Evolutionary conservation across 176 grass and related monocot genomes (phyloP), one percentile per base, ranked within the genome.

Genomic region (Carex parvula): DNA sequence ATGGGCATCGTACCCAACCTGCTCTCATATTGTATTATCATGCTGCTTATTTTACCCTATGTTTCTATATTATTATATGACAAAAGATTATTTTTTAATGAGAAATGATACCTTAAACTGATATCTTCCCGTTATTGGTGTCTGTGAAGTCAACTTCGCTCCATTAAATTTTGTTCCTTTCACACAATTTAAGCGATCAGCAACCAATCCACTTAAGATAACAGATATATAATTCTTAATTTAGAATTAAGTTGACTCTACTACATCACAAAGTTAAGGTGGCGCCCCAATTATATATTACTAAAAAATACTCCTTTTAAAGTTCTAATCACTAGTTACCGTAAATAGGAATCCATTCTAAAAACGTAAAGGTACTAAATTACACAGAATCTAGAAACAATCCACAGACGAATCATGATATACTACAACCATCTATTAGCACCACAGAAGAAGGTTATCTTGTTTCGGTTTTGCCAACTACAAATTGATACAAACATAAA

Each of bases 401-500:
- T 78, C 26, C 15, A 54, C 22, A 32, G 50, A 32, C 6, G 24
- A 55, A 77, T 17, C 15, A 56, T 30, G 46, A 77, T 77, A 1
- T 77, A 17, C 13, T 55, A 24, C 32, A 29, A 30, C 22, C 22
- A 2, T 48, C 48, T 46, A 71, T 21, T n/a, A 73, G 37, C 42
- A 24, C 41, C 72, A 55, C 44, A 74, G 17, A 41, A 73, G 24
- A 55, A 78, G 15, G 21, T 62, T 62, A 62, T 62, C 24, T 24
- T 22, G 20, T 32, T 33, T 11, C 10, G 9, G 11, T 56, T 77
- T 56, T 78, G 26, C 50, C 73, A 33, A 78, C 12, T 78, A 57
- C 14, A 78, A 77, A 77, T 30, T 78, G 52, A 33, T 78, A 78
- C 73, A 57, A 78, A 78, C 73, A 78, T 56, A 50, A 14, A 74